Conservation (phyloP, 768 basidiomycete genomes). For the Xanthoconium stramineum region DNA sequence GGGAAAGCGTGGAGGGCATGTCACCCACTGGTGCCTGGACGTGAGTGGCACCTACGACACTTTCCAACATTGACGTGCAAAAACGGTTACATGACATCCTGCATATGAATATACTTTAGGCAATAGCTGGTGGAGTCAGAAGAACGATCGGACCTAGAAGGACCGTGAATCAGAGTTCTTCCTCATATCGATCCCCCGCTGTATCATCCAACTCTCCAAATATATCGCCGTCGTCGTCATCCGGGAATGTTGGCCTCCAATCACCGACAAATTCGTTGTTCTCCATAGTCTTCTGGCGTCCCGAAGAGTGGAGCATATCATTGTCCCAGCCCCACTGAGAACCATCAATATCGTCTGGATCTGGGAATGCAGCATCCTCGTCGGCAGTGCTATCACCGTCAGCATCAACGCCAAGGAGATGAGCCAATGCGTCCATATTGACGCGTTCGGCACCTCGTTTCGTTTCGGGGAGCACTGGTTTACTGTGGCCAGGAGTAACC, state of each 20-base stretch:
- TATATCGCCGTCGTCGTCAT: slow-evolving; percentile 7
- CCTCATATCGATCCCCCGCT: slow-evolving; percentile 27
- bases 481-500: neutral
- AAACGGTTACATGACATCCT: slow-evolving; percentile 6
- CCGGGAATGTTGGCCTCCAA: slow-evolving; percentile 44
- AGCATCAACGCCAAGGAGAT: slow-evolving; percentile 41
- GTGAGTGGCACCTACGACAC: neutral
- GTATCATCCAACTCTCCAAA: slow-evolving; percentile 16
- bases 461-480: slow-evolving; percentile 10
- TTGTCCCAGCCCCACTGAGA: slow-evolving; percentile 11
- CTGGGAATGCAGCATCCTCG: slow-evolving; percentile 17
- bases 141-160: slow-evolving; percentile 1
- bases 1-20: neutral
- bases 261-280: slow-evolving; percentile 40
- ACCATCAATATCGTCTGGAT: slow-evolving; percentile 21
- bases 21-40: slow-evolving; percentile 2
- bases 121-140: neutral
- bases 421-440: slow-evolving; percentile 54
- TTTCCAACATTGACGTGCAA: neutral
- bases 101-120: neutral
- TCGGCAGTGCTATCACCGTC: slow-evolving; percentile 26
- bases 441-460: slow-evolving; percentile 41
- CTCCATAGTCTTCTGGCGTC: slow-evolving; percentile 10
- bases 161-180: slow-evolving; percentile 24
- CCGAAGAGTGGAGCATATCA: slow-evolving; percentile 8